Evolutionary conservation across 371 early-diverging fungal genomes (phyloP).

Genomic region (Saksenaea vasiformis): DNA sequence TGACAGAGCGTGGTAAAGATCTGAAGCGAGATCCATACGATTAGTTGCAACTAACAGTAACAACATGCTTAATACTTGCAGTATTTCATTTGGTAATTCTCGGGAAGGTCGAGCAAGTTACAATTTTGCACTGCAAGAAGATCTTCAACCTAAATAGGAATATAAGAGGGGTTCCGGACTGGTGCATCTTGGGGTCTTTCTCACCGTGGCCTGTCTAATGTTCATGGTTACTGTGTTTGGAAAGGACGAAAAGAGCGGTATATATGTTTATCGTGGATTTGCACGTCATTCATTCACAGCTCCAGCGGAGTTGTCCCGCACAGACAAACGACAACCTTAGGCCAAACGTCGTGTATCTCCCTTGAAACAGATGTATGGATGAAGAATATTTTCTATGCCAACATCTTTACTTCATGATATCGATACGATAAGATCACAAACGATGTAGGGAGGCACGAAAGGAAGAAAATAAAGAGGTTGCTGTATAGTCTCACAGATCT

Average conservation of each 20-base stretch:
- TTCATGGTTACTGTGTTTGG: constrained; percentile 44
- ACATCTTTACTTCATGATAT: too few species aligned
- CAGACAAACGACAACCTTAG: too few species aligned
- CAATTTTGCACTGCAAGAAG: constrained; percentile 91
- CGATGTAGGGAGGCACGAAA: too few species aligned
- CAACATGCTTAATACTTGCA: constrained; percentile 48
- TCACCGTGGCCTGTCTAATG: constrained; percentile 70
- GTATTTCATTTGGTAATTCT: constrained; percentile 99
- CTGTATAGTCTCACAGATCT: too few species aligned
- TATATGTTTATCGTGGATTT: too few species aligned
- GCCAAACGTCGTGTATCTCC: too few species aligned
- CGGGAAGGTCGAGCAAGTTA: constrained; percentile 95
- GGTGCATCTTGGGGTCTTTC: not conserved
- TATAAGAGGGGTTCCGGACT: not conserved
- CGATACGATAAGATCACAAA: too few species aligned
- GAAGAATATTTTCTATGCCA: too few species aligned
- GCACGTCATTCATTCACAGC: too few species aligned
- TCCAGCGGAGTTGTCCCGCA: too few species aligned
- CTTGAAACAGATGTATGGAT: too few species aligned
- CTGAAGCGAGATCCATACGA: constrained; percentile 26
- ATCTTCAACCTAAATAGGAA: constrained; percentile 64
- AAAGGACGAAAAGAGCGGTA: constrained; percentile 1
- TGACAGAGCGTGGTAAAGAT: constrained; percentile 91
- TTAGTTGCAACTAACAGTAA: not conserved
- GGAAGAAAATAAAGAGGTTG: too few species aligned